Base-by-base conservation (phyloP, 1,284 basidiomycete genomes). In the Pseudozyma pruni region DNA sequence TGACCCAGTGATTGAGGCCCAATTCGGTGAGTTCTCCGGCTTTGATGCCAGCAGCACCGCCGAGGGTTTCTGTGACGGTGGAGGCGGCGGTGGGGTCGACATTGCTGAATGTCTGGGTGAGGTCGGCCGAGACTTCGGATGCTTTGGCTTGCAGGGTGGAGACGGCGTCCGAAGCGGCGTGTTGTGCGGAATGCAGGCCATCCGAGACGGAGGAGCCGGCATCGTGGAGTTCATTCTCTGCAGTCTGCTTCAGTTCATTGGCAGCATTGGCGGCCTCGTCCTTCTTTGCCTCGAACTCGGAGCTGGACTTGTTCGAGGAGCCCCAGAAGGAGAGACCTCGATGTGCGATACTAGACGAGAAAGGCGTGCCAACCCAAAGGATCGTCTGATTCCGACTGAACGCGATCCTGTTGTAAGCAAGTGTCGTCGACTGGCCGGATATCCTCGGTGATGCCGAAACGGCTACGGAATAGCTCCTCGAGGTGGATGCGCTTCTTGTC, bases 11-110 rank as follows among this genome's bases (percentile, higher is more conserved):
- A 17, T 87, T 85, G 5, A 94, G 85, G 3, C 91, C 93, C 37
- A 93, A 85, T 11, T 89, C 87, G 19, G 89, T 86, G 33, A 95
- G 86, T 83, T 94, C 92, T 0, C 92, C 91, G 31, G 89, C 88
- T 67, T 91, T 88, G 33, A 92, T 76, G 38, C 62, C 69, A 32
- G 52, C 44, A 2, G 64, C 59, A 14, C 56, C 53, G 16, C 38
- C 27, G n/a, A 72, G 51, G 4, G 55, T 42, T 44, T 75, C 73
- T 19, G 56, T 55, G 23, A 73, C 52, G 31, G 62, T 75, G 23
- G 63, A 39, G 14, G 53, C 56, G 5, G 60, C 35, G 13, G 66
- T 42, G n/a, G 57, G 37, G 39, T 67, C 67, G 45, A 69, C 47
- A 6, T 66, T 55, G 37, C 50, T 51, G 22, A 69, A 48, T 29